Evolutionary conservation across 2,329 filamentous ascomycete species (phyloP).

Genomic region (Aspergillus neoniger): DNA sequence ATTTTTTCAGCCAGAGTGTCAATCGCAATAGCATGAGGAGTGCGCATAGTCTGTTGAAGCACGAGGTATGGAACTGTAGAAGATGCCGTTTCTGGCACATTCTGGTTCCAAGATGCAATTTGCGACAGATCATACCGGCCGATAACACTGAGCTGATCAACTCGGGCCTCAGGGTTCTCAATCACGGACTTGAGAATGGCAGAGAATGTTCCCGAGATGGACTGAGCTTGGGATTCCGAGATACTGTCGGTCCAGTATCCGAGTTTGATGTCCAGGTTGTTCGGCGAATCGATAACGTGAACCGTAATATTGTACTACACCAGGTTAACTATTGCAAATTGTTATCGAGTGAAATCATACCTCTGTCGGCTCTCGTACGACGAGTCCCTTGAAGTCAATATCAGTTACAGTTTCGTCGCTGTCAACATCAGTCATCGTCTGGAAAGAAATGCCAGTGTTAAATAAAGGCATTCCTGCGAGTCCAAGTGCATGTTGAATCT

Average conservation of each 20-base stretch:
- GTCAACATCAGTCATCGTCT: neutral
- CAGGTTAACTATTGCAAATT: neutral
- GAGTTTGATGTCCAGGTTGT: neutral
- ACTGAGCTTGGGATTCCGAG: neutral
- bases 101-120: neutral
- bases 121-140: neutral
- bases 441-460: conserved; percentile 6
- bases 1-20: neutral
- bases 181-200: neutral
- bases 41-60: neutral
- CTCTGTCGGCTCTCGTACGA: neutral
- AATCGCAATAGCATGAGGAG: neutral
- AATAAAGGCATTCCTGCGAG: neutral
- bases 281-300: neutral
- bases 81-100: neutral
- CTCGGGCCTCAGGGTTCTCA: neutral
- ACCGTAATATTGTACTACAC: conserved; percentile 2
- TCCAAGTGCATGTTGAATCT: conserved; percentile 1
- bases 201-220: neutral
- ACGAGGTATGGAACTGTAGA: neutral
- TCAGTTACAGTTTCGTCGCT: neutral
- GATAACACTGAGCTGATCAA: neutral
- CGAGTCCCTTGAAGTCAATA: neutral
- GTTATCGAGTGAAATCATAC: neutral
- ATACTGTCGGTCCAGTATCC: neutral